Evolutionary conservation across 352 stramenopile genomes (phyloP), one percentile per base, ranked within the genome.

Genomic region (Pythium dissimile): DNA sequence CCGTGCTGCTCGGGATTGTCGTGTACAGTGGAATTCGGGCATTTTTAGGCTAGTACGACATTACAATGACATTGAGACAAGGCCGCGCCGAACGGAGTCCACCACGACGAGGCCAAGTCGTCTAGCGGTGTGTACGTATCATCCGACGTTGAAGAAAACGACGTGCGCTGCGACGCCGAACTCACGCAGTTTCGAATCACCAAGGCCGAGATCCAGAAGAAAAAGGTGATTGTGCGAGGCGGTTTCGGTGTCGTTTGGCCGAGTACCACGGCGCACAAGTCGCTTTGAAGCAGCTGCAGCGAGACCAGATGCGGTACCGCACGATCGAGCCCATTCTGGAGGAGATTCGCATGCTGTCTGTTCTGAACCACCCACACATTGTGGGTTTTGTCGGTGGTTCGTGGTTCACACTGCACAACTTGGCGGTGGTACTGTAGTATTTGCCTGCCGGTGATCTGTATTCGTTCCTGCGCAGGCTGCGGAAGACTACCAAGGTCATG

Each of bases 361-460:
- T 43, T 13, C 32, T 77, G 9, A 48, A 67, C 13, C 66, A 77
- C 32, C 69, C 66, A 4, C 66, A 72, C 5, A 65, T 77, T 23
- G 66, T 77, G 13, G 44, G 48, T 8, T 76, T 76, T 31, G 21
- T 76, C 1, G 68, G 68, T 8, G 42, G 73, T 12, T 45, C 52
- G 16, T 76, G 68, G 68, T 66, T 46, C 15, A 73, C 64, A 12
- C 42, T 76, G 9, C 34, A 58, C 13, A 57, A 76, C 16, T 27
- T 76, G 13, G 50, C 64, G 10, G 51, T 76, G 27, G 64, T 76
- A 20, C 59, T 69, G 21, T 64, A 76, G 65, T 72, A 65, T 34
- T 66, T 72, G 61, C 55, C 49, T 5, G 32, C 45, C 18, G 68
- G 68, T 10, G 67, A 75, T 47, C 34, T 75, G 11, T 58, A 54